Percentiles rank a stretch among this genome's conserved stretches.
phyloP scores from a whole-genome alignment of 306 rosid genomes.

The Prunus padus region DNA sequence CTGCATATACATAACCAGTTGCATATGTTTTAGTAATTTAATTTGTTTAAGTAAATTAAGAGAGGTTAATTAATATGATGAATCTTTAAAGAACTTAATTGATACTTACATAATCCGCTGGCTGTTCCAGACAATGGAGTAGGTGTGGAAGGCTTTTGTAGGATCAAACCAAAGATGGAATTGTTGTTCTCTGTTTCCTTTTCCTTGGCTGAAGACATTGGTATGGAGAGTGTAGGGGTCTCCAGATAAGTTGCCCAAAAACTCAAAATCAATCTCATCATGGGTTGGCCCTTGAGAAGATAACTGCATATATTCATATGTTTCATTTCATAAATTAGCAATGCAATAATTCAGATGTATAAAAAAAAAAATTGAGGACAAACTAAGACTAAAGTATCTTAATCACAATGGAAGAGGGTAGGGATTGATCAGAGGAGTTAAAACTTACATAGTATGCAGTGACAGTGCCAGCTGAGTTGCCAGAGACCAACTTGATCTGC shows the following conservation, averaged over 20 bases:
- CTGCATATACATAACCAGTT: no score
- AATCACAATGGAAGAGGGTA: no score
- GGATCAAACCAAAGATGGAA: slow-evolving; percentile 57
- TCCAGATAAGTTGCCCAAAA: slow-evolving; percentile 44
- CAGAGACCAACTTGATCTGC: slow-evolving; percentile 81
- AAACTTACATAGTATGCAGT: slow-evolving; percentile 81
- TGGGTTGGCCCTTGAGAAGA: slow-evolving; percentile 59
- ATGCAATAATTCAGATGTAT: no score
- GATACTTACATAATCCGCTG: slow-evolving; percentile 46
- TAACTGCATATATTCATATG: slow-evolving; percentile 37
- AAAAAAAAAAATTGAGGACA: no score
- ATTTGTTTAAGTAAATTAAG: no score
- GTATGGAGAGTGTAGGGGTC: slow-evolving; percentile 51
- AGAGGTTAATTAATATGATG: no score
- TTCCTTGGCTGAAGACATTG: slow-evolving; percentile 42
- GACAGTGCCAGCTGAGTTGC: slow-evolving; percentile 92
- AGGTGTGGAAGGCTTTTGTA: slow-evolving; percentile 47
- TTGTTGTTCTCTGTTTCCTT: slow-evolving; percentile 45
- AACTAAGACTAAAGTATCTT: no score
- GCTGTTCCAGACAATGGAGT: slow-evolving; percentile 41
- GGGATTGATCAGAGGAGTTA: no score
- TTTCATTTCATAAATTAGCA: not conserved
- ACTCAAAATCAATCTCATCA: slow-evolving; percentile 50
- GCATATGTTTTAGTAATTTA: no score
- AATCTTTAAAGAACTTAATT: no score